Evolutionary conservation across 805 yeast species (phyloP), one percentile per base, ranked within the genome.

Genomic region (Schwanniomyces vanrijiae): DNA sequence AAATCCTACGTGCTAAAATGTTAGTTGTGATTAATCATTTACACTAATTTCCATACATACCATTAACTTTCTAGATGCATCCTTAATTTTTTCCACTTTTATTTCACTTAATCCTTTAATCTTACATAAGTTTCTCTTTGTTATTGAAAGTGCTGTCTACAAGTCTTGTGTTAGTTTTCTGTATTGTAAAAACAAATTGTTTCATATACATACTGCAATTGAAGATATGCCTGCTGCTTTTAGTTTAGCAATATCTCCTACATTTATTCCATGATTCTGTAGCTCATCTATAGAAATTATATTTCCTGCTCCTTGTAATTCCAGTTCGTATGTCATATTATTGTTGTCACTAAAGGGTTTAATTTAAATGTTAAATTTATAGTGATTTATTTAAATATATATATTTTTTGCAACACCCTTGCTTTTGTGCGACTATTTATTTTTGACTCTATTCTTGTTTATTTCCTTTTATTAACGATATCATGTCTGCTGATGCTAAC

Each of bases 21-120:
- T 44, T 42, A 47, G 48, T 44, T 25, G 28, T 9, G 6, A 19
- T 3, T 25, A 7, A 13, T 7, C 14, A 7, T 14, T 7, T 24
- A 19, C 13, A 4, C 7, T 8, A 24, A 13, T 3, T 14, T n/a
- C 3, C 4, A 28, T 19, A 50, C 56, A 18, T 51, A 53, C 56
- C 45, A 48, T 51, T 13, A 53, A 28, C 29, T 48, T 50, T 2
- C 53, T 46, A 8, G 56, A 54, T 16, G 56, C 56, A 26, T 53
- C 56, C 29, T 53, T 53, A 26, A 53, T 53, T 33, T 53, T 53
- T 20, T 53, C 56, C 11, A 50, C 56, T 38, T 53, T 53, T 1
- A 44, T 47, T 26, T 53, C 56, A 44, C 56, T 53, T n/a, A 53
- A 37, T 1, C 56, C 56, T 44, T 53, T 53, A 16, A 53, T 51